Conservation (phyloP, 148 eudicot genomes). For the Arbutus unedo region DNA sequence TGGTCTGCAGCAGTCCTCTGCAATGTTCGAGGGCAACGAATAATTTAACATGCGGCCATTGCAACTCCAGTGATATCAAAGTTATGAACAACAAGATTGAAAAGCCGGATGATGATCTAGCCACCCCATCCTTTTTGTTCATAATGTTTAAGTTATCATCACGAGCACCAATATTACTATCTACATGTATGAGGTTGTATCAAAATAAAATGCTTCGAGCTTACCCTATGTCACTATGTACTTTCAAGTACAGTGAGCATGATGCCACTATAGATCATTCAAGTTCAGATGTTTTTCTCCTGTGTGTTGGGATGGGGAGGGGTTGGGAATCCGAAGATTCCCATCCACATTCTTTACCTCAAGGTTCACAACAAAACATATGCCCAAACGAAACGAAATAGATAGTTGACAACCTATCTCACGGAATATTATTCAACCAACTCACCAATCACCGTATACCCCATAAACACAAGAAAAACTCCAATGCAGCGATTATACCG, state of each 20-base stretch:
- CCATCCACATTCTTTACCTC: background rate
- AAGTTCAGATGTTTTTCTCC: too few relatives aligned
- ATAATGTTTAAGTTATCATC: background rate
- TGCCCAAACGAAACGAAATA: too few relatives aligned
- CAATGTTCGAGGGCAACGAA: background rate
- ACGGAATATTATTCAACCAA: background rate
- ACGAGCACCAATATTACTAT: background rate
- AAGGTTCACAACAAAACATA: background rate
- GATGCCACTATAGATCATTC: too few relatives aligned
- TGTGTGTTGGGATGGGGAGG: too few relatives aligned
- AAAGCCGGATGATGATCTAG: background rate
- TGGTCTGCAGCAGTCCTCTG: conserved; percentile 97
- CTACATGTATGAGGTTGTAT: background rate
- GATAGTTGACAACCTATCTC: too few relatives aligned
- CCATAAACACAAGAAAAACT: background rate
- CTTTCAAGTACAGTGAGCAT: too few relatives aligned
- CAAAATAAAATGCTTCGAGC: background rate
- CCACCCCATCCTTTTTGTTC: background rate
- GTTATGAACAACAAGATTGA: background rate
- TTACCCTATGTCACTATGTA: too few relatives aligned
- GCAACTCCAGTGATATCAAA: background rate
- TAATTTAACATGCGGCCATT: background rate
- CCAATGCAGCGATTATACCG: background rate
- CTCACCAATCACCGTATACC: background rate
- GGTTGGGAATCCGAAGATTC: background rate